These are phyloP conservation scores for Zostera marina DNA, from an alignment of 116 monocot species.

Conservation along the genomic window DNA sequence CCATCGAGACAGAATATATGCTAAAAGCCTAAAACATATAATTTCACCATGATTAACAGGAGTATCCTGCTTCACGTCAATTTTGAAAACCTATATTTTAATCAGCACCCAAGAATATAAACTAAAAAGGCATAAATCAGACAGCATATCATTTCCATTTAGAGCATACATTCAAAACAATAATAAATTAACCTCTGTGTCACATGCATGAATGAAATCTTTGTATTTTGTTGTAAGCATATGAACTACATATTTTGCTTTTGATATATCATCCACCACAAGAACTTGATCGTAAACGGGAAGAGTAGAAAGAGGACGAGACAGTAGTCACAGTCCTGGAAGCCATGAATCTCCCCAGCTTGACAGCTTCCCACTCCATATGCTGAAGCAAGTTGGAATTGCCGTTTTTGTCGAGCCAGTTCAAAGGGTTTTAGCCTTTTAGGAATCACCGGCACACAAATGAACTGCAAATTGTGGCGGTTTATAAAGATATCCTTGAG, in stretches of 20 bases:
- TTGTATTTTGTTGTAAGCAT: constrained; percentile 61
- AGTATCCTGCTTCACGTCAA: constrained; percentile 91
- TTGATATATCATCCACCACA: constrained; percentile 44
- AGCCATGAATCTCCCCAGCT: background rate
- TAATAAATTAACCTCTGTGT: constrained; percentile 49
- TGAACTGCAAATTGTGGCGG: no score
- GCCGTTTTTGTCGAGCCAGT: background rate
- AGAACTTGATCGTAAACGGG: constrained; percentile 54
- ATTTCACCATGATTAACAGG: constrained; percentile 89
- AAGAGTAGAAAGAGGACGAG: background rate
- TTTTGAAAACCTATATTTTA: constrained; percentile 50
- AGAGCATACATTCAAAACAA: background rate
- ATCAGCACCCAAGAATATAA: background rate
- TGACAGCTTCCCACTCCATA: background rate
- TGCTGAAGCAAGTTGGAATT: background rate
- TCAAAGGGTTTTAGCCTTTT: no score
- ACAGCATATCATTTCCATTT: background rate
- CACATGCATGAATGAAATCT: constrained; percentile 60
- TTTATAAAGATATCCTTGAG: no score
- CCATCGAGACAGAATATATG: constrained; percentile 60
- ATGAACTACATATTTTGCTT: constrained; percentile 43
- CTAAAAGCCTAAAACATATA: constrained; percentile 96
- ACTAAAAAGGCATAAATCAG: no score
- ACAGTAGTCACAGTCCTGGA: background rate
- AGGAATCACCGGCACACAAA: no score